Evolutionary conservation across 495 filamentous ascomycete species (phyloP), one percentile per base, ranked within the genome.

Genomic region (Chaetomium tenue): DNA sequence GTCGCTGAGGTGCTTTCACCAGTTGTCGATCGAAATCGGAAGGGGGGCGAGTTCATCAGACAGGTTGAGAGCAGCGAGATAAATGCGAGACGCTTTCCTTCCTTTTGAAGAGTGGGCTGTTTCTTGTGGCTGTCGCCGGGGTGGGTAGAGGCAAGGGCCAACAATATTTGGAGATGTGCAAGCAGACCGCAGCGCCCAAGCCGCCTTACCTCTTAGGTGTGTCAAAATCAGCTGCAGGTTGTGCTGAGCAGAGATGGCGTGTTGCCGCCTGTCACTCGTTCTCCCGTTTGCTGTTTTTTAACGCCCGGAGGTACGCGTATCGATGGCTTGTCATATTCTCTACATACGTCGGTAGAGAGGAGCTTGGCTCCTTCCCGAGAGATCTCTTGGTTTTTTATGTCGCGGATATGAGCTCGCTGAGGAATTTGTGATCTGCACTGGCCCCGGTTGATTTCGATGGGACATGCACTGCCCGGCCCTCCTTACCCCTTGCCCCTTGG

Each of bases 31-130:
- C 44, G 44, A 50, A 26, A 58, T 50, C 53, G 57, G 40, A 22
- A 9, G 22, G 12, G 6, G 25, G 11, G 18, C 4, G 15, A 33
- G 13, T 54, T 39, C 25, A 42, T 28, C 22, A 52, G 46, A 60
- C 44, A 44, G 40, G 47, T 13, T n/a, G 37, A n/a, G 28, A 42
- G 59, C 47, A n/a, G 47, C 33, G 61, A 50, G 47, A 26, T 22
- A 47, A 58, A 58, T 57, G 53, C 52, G 61, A 63, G 61, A 13
- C 42, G 16, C 25, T 30, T 40, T 26, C 42, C 61, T 50, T 57
- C 33, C 30, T 51, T 46, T 30, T 48, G 18, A 13, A 26, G 30
- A 33, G 33, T 37, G 52, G 52, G 61, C 20, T 13, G 15, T 23
- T 30, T 8, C 26, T 22, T 57, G 61, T 46, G 60, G 61, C 52